Evolutionary conservation across 2,329 filamentous ascomycete genomes (phyloP).

Genomic region (Trichoderma aggressivum): DNA sequence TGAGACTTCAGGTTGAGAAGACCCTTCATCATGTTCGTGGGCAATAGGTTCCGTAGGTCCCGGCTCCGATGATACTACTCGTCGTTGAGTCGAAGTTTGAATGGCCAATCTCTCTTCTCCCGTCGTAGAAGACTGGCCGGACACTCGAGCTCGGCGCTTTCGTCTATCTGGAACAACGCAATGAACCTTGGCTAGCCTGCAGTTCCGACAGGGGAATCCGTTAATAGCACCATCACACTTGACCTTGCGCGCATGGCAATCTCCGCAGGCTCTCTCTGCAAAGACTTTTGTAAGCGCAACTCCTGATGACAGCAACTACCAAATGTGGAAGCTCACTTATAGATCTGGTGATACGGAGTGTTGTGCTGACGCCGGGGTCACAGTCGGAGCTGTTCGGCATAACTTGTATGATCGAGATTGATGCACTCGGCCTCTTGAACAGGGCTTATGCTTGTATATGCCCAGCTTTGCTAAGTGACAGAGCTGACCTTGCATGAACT

Average conservation of each 20-base stretch:
- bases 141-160: background rate
- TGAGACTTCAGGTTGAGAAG: background rate
- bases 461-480: background rate
- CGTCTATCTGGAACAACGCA: background rate
- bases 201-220: constrained; percentile 1
- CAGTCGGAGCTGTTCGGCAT: background rate
- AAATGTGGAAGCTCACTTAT: background rate
- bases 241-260: constrained; percentile 11
- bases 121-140: background rate
- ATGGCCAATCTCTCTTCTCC: background rate
- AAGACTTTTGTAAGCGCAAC: background rate
- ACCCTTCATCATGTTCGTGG: background rate
- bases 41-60: background rate
- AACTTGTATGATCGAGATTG: background rate
- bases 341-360: background rate
- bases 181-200: background rate
- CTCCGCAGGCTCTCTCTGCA: constrained; percentile 3
- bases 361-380: background rate
- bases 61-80: background rate
- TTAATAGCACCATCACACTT: constrained; percentile 2
- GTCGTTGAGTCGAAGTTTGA: background rate
- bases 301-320: background rate
- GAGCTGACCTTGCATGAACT: background rate
- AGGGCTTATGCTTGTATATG: background rate
- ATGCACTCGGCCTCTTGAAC: background rate